A percentile compares a stretch with the other conserved stretches of the same genome.
phyloP scores from a whole-genome alignment of 208 protist genomes.

The Cochliopodium minus region DNA sequence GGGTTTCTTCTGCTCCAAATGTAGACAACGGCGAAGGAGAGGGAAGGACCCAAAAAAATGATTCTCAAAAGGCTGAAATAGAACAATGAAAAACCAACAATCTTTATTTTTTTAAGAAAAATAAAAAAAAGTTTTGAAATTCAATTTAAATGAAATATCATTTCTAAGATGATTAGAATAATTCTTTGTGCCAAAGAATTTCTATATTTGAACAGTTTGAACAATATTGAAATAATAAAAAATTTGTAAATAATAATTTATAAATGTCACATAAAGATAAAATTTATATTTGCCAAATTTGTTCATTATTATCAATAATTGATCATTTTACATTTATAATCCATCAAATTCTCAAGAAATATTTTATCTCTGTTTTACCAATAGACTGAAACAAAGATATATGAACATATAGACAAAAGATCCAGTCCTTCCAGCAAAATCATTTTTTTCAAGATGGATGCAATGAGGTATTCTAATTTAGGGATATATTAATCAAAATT shows the following conservation, averaged over 20 bases:
- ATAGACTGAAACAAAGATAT: not conserved
- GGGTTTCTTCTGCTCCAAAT: conserved; percentile 28
- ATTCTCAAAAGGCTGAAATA: conserved; percentile 8
- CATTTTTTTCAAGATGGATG: conserved; percentile 26
- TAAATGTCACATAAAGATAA: not conserved
- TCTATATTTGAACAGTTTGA: not conserved
- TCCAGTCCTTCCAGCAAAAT: conserved; percentile 19
- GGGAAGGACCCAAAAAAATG: conserved; percentile 17
- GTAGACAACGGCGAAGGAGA: conserved; percentile 25
- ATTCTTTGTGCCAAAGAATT: not conserved
- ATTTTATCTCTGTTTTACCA: too few species aligned
- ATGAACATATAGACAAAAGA: not conserved
- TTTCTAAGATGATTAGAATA: not conserved
- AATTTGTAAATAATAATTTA: not conserved
- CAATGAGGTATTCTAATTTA: conserved; percentile 29
- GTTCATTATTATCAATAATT: not conserved
- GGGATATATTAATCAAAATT: conserved; percentile 8
- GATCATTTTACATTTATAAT: too few species aligned
- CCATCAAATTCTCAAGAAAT: too few species aligned
- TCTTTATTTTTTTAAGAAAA: not conserved
- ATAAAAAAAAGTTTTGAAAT: not conserved
- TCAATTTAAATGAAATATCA: not conserved
- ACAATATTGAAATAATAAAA: not conserved
- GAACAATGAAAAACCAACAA: not conserved
- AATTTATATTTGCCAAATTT: not conserved